Percentiles rank a stretch among this genome's conserved stretches.
These are phyloP conservation scores for Aspergillus quadrilineatus DNA, from an alignment of 2,329 filamentous ascomycete genomes.

Conservation along the genomic window DNA sequence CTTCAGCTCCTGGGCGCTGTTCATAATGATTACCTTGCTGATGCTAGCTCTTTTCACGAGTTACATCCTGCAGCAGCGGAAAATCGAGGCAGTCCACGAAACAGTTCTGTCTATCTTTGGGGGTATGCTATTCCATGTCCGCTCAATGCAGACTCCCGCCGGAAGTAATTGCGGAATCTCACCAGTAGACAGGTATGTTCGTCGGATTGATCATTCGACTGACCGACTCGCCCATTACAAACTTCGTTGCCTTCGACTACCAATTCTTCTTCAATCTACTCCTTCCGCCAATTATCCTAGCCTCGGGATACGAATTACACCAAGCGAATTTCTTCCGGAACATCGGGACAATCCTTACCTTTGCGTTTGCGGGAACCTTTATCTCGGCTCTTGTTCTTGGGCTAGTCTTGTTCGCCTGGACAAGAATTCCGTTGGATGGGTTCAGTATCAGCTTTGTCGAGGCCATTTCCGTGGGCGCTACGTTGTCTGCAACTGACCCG, in stretches of 20 bases:
- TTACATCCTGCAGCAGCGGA: slow-evolving; percentile 94
- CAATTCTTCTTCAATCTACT: slow-evolving; percentile 99
- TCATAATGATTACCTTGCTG: slow-evolving; percentile 92
- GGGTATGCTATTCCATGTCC: slow-evolving; percentile 52
- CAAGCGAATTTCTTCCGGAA: slow-evolving; percentile 99
- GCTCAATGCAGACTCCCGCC: neutral
- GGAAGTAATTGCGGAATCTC: slow-evolving; percentile 12
- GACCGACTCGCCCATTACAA: slow-evolving; percentile 79
- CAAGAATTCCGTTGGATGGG: slow-evolving; percentile 79
- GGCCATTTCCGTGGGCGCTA: slow-evolving; percentile 93
- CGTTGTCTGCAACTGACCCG: slow-evolving; percentile 92
- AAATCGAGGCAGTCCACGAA: slow-evolving; percentile 96
- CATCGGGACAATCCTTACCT: slow-evolving; percentile 94
- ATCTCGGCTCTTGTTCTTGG: slow-evolving; percentile 95
- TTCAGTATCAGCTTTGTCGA: slow-evolving; percentile 89
- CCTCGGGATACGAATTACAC: slow-evolving; percentile 94
- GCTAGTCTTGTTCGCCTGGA: slow-evolving; percentile 83
- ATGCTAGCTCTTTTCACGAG: slow-evolving; percentile 94
- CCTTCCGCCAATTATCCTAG: slow-evolving; percentile 96
- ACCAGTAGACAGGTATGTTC: slow-evolving; percentile 70
- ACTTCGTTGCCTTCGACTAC: slow-evolving; percentile 94
- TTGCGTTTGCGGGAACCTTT: slow-evolving; percentile 95
- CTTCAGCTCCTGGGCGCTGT: slow-evolving; percentile 92
- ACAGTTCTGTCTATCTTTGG: slow-evolving; percentile 98
- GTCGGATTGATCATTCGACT: slow-evolving; percentile 86